Base-by-base conservation (phyloP, 176 grass and related monocot species). In the Oryza officinalis region DNA sequence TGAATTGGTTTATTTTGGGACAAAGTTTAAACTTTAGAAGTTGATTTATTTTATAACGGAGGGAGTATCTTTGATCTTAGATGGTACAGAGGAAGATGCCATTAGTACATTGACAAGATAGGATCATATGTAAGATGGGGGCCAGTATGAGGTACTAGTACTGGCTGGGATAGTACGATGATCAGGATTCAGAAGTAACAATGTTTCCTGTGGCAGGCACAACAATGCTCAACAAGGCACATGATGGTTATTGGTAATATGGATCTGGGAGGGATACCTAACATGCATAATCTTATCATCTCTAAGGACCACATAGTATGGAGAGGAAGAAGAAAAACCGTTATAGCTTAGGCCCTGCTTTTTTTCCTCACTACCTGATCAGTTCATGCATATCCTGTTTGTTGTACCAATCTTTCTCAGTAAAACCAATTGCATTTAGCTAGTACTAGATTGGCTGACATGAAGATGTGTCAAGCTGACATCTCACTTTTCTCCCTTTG, bases 171-270 rank as follows among this genome's bases (percentile, higher is more conserved):
- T 41, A 74, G 37, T 79, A 23, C 32, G 52, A 74, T 27, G 23
- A 38, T 25, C 52, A 54, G 40, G 71, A 26, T 68, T 47, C 65
- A 65, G 40, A 85, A 85, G 82, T 54, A 84, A 84, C 46, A 32
- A 75, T 85, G 71, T 80, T 49, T 85, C 30, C 71, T 74, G 71
- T 43, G 30, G 71, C 50, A 80, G 46, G 28, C 41, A 65, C 47
- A 65, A 6, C 77, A 54, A 57, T 32, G 54, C 32, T 78, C 57
- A 81, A 65, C 72, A 86, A 57, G 41, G 72, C 78, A 86, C 79
- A 47, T 69, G 81, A 33, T 79, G 60, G 84, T 74, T 79, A 90
- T 22, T 67, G 8, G 32, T 73, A 72, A 63, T 27, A 7, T 65
- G 77, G 69, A 67, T 86, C 79, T 43, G 66, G 33, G 8, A 67